Percentiles rank a stretch among this genome's conserved stretches.
phyloP scores from a whole-genome alignment of 1,139 yeast species.

The Saccharomyces hybrid region DNA sequence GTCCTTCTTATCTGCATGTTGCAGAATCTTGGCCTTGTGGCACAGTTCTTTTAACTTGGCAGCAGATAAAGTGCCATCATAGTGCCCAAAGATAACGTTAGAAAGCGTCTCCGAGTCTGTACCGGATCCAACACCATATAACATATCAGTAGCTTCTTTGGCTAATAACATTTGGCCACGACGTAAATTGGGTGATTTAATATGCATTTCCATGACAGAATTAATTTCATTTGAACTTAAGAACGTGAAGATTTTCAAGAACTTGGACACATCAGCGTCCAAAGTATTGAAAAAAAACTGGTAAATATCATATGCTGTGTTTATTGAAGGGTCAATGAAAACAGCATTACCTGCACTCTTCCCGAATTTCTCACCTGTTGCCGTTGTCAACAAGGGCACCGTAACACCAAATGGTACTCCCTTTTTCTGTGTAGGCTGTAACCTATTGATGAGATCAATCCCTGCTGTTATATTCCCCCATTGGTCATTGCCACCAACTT shows the following conservation, averaged over 20 bases:
- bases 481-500: constrained; percentile 96
- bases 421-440: constrained; percentile 34
- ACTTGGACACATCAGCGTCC: constrained; percentile 65
- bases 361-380: constrained; percentile 91
- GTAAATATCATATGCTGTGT: constrained; percentile 75
- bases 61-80: constrained; percentile 46
- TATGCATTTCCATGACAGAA: constrained; percentile 45
- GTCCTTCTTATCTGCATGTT: constrained; percentile 34
- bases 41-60: constrained; percentile 54
- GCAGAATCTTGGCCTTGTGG: constrained; percentile 52
- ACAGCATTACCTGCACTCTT: constrained; percentile 97
- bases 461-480: constrained; percentile 99
- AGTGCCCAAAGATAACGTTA: constrained; percentile 51
- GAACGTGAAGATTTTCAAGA: constrained; percentile 72
- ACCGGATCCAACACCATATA: constrained; percentile 76
- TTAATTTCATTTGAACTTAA: constrained; percentile 58
- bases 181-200: constrained; percentile 52
- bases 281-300: constrained; percentile 79
- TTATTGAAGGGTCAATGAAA: constrained; percentile 65
- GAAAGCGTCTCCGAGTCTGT: constrained; percentile 57
- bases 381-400: constrained; percentile 82
- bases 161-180: constrained; percentile 74
- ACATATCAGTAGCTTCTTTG: constrained; percentile 73
- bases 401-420: constrained; percentile 64
- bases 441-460: constrained; percentile 70